Base-by-base conservation (phyloP, 371 early-diverging fungal species). In the Rhizopus delemar region DNA sequence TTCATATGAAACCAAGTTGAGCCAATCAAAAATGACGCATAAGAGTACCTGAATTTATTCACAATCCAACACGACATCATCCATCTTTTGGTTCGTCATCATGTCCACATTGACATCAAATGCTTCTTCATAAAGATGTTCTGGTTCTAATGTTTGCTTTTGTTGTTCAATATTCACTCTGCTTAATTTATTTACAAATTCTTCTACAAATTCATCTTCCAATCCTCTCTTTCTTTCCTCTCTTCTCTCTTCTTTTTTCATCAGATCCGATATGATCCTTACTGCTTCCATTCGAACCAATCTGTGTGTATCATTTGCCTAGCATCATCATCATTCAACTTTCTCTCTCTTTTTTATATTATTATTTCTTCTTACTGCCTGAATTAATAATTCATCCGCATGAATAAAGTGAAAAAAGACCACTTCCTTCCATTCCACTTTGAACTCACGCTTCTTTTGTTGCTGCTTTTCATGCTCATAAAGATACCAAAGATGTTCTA, bases 401-500 rank as follows among this genome's bases (percentile, higher is more conserved):
- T 73, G 50, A 34, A 82, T 66, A 22, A 22, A 22, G 33, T 70
- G 66, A 51, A 75, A 77, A 54, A 85, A 81, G 62, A 78, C 73
- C 29, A 69, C 22, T 2, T 22, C 22, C 22, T 22, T 22, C 22
- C 56, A 5, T 58, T 59, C 4, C 63, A 58, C 45, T 8, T 55
- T 43, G 4, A 63, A 48, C 3, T 51, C 66, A 50, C 66, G 65
- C 33, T 54, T 65, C 50, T 62, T 78, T 52, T 54, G 65, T 57
- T 69, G 59, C 8, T 53, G 67, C 4, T 39, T 56, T 43, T 70
- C 71, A 52, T 78, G 79, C 13, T 63, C 54, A 39, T 75, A 56
- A n/a, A 82, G 62, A 13, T 70, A 46, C 83, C 86, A 84, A 3
- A 86, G 59, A 4, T 63, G 68, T 43, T 76, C 74, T 33, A 84